A percentile compares a stretch with the other conserved stretches of the same genome.
Evolutionary conservation across 306 rosid genomes (phyloP).

Genomic region (Fagus sylvatica): DNA sequence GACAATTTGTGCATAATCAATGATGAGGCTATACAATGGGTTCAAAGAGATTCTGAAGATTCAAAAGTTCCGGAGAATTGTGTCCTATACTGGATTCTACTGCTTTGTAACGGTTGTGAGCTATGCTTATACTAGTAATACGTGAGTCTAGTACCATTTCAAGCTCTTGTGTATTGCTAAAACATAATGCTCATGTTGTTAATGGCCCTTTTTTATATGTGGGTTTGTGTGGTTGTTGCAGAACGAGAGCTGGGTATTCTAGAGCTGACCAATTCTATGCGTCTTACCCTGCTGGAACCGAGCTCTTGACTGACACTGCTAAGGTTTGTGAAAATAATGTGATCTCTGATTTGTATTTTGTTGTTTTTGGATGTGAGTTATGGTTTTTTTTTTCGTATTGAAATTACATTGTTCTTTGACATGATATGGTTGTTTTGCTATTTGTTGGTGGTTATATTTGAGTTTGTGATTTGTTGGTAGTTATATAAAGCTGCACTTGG

Average conservation of each 20-base stretch:
- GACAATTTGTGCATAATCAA: constrained; percentile 4
- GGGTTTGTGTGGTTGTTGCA: constrained; percentile 37
- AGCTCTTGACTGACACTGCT: constrained; percentile 77
- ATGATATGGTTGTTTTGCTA: background rate
- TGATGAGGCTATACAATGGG: constrained; percentile 51
- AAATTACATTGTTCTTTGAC: background rate
- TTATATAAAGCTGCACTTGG: constrained; percentile 93
- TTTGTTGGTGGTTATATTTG: constrained; percentile 9
- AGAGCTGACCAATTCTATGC: constrained; percentile 95
- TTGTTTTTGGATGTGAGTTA: background rate
- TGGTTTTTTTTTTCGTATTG: background rate
- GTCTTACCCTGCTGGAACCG: constrained; percentile 92
- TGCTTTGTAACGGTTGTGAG: constrained; percentile 60
- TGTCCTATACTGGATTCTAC: constrained; percentile 80
- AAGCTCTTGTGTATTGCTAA: constrained; percentile 7
- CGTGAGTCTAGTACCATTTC: constrained; percentile 48
- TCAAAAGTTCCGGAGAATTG: constrained; percentile 77
- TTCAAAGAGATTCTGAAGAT: constrained; percentile 68
- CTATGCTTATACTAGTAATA: constrained; percentile 75
- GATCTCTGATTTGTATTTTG: background rate
- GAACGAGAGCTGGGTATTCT: constrained; percentile 96
- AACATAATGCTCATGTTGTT: constrained; percentile 11
- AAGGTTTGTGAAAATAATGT: constrained; percentile 44
- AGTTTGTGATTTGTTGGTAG: constrained; percentile 34
- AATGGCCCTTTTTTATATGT: constrained; percentile 1